A percentile compares a stretch with the other conserved stretches of the same genome.
Conservation (phyloP, 345 rosid genomes). For the Lepidium didymum region DNA sequence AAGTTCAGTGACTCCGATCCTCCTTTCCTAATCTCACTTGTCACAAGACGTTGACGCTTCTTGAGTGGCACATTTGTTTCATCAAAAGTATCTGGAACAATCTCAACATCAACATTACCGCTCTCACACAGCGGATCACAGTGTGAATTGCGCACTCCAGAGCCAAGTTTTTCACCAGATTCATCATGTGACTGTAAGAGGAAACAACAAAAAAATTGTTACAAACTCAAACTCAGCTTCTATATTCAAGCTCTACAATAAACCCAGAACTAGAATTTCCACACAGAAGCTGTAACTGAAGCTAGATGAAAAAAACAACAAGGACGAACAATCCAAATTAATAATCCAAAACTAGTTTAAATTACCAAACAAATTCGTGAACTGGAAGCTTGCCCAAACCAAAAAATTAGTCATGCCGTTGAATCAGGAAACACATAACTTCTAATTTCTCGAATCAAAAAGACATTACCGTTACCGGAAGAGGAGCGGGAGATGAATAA, state of each 20-base stretch:
- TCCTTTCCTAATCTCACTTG: neutral
- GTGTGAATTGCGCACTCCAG: neutral
- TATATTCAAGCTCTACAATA: neutral
- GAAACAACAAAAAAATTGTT: neutral
- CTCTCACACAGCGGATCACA: neutral
- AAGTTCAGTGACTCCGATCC: neutral
- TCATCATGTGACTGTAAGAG: constrained; percentile 13
- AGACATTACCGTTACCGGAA: constrained; percentile 1
- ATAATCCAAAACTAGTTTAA: neutral
- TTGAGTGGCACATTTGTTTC: constrained; percentile 10
- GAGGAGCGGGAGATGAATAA: neutral
- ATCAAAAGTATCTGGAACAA: constrained; percentile 4
- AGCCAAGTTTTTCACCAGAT: neutral
- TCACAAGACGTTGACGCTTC: constrained; percentile 16
- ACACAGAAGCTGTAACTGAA: neutral
- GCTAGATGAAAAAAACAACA: neutral
- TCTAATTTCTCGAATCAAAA: neutral
- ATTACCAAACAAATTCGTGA: neutral
- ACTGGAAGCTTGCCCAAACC: neutral
- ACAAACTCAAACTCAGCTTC: neutral
- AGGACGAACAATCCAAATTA: neutral
- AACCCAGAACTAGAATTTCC: neutral
- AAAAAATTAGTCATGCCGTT: neutral
- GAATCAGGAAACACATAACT: neutral
- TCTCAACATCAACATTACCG: constrained; percentile 1